Evolutionary conservation across 164 flowering plant genomes (phyloP).

Genomic region (Dillenia turbinata): DNA sequence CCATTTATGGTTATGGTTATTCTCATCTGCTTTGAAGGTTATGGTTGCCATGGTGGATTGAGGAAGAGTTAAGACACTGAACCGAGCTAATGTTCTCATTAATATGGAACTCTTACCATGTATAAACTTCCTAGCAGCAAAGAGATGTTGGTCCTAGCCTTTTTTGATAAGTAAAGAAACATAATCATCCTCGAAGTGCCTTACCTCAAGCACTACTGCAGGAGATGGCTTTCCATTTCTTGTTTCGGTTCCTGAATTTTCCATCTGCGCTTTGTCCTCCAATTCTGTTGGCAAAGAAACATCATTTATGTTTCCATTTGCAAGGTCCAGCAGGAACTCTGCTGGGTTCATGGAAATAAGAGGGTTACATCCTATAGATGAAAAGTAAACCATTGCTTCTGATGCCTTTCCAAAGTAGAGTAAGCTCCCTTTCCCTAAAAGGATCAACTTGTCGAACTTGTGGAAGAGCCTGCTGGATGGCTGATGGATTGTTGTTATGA

Average conservation of each 20-base stretch:
- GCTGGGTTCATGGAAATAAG: constrained; percentile 98
- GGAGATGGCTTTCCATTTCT: constrained; percentile 75
- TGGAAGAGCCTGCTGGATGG: constrained; percentile 97
- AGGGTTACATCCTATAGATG: constrained; percentile 89
- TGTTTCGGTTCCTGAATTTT: constrained; percentile 40
- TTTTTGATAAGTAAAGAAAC: no score
- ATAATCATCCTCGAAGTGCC: neutral
- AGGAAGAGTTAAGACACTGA: no score
- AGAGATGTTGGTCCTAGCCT: no score
- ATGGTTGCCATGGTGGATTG: no score
- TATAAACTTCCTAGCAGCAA: no score
- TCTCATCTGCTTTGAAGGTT: no score
- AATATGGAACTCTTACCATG: no score
- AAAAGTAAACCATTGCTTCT: constrained; percentile 78
- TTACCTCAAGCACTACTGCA: constrained; percentile 75
- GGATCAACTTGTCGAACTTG: constrained; percentile 89
- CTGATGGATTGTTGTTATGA: constrained; percentile 92
- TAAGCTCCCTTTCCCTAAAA: constrained; percentile 87
- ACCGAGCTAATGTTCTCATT: no score
- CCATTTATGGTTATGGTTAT: no score
- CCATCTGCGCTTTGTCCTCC: constrained; percentile 75
- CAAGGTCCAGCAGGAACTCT: constrained; percentile 94
- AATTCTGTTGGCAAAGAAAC: constrained; percentile 84
- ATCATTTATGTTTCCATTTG: constrained; percentile 88
- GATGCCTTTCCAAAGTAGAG: constrained; percentile 92